Percentiles rank a stretch among this genome's conserved stretches.
Evolutionary conservation across 2,329 filamentous ascomycete genomes (phyloP).

Genomic region (Cyclaneusma minus): DNA sequence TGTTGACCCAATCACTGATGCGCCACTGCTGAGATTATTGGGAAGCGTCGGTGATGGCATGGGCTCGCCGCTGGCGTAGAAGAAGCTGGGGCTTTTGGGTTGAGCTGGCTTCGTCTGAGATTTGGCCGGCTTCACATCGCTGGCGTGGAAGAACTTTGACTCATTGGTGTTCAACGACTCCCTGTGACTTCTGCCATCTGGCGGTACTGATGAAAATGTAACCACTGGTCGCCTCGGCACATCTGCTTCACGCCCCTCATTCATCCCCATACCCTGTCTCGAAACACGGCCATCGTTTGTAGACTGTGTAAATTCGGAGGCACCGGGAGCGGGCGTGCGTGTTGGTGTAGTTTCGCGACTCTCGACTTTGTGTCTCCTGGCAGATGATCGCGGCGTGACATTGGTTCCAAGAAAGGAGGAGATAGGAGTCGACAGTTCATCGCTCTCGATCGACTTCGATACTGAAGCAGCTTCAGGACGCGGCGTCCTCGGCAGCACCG

Average conservation of each 20-base stretch:
- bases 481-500: slow-evolving; percentile 23
- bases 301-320: slow-evolving; percentile 17
- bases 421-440: slow-evolving; percentile 36
- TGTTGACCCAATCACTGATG: slow-evolving; percentile 5
- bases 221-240: slow-evolving; percentile 15
- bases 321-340: slow-evolving; percentile 32
- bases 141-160: slow-evolving; percentile 85
- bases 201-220: slow-evolving; percentile 24
- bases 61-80: slow-evolving; percentile 37
- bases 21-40: slow-evolving; percentile 20
- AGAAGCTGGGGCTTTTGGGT: slow-evolving; percentile 27
- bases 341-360: slow-evolving; percentile 52
- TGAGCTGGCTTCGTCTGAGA: slow-evolving; percentile 18
- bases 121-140: slow-evolving; percentile 44
- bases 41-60: slow-evolving; percentile 8
- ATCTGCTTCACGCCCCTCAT: slow-evolving; percentile 14
- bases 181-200: slow-evolving; percentile 16
- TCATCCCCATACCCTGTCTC: slow-evolving; percentile 10
- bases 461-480: slow-evolving; percentile 36
- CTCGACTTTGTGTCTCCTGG: slow-evolving; percentile 55
- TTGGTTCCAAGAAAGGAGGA: slow-evolving; percentile 46
- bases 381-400: slow-evolving; percentile 64
- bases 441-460: slow-evolving; percentile 15
- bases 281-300: slow-evolving; percentile 15
- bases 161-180: slow-evolving; percentile 17